Evolutionary conservation across 2,329 filamentous ascomycete genomes (phyloP), one percentile per base, ranked within the genome.

Genomic region (Cladorrhinum sp.): DNA sequence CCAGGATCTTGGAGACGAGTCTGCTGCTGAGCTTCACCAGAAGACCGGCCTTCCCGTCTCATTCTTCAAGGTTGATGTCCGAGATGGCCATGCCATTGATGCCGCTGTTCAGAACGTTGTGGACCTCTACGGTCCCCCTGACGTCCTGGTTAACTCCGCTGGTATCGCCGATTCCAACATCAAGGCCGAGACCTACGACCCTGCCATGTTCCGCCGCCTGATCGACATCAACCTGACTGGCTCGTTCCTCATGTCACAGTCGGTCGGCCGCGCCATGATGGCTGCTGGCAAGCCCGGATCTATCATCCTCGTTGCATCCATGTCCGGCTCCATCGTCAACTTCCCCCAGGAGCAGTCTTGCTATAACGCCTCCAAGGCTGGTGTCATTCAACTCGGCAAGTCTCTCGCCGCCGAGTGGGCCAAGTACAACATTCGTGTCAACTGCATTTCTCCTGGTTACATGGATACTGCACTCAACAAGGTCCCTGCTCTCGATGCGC

Each of bases 401-500:
- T 92, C 89, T 2, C 84, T 95, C 23, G 90, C 89, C 49, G 89
- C 90, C 59, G 91, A 95, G 77, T 94, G 91, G 90, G 89, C 90
- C 70, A 89, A 90, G 77, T 83, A 91, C 76, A 82, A 83, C 68
- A 92, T 94, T 72, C 87, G 90, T 39, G 90, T 93, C 70, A 95
- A 95, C 82, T 88, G 86, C 75, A 92, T 94, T 76, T 91, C 87
- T 6, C 90, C 91, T 20, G 90, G 90, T 28, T 94, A 94, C 80
- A 93, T 94, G 87, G 89, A 93, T 79, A 95, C 90, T 4, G 88
- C 87, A 4, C 80, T 92, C 64, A 93, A 92, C 83, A 86, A 87
- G 62, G 88, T 91, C 7, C 88, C 89, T 21, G 87, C 87, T 42
- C 85, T 92, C 20, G 89, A 92, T 65, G 88, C 87, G 53, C 88